Evolutionary conservation across 495 filamentous ascomycete species (phyloP), one percentile per base, ranked within the genome.

Genomic region (Apiosordaria backusii): DNA sequence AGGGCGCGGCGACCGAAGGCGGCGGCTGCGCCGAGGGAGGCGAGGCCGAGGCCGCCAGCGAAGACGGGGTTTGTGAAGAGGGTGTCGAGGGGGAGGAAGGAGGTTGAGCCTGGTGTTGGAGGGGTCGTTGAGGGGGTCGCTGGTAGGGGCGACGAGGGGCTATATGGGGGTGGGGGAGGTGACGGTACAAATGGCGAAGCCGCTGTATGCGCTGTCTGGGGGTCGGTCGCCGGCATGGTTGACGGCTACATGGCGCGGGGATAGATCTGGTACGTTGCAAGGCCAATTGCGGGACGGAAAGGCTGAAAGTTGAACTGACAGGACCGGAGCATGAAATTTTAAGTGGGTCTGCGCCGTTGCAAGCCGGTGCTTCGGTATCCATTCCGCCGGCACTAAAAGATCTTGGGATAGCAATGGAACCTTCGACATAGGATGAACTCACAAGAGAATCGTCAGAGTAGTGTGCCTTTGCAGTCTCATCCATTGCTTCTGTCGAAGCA

Each of bases 21-120:
- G 60, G 90, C 80, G 45, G 84, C 87, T 45, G 92, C 90, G 61
- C 91, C 95, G 29, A 98, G 83, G 23, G 88, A 91, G 69, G 92
- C 93, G 24, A 99, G 90, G 66, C 96, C 96, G 64, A 97, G 79
- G 71, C 86, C 86, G 67, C 84, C 84, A 19, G 84, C 84, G 70
- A 86, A 86, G 58, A 86, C 77, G 24, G 84, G 84, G 67, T 86
- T 86, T 53, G 78, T 78, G 71, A 85, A 80, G 69, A 86, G 79
- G 29, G 71, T 76, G 79, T 84, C 79, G 71, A 86, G 70, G 66
- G 75, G 72, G 53, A 83, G 67, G 64, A 81, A 61, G 18, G 75
- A 75, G 19, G 55, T 53, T 1, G 57, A 15, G 4, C 22, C 13
- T 15, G 50, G 16, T 15, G n/a, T n/a, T n/a, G n/a, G n/a, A n/a